These are phyloP conservation scores for Crucihimalaya himalaica DNA, from an alignment of 345 rosid species.

Conservation along the genomic window DNA sequence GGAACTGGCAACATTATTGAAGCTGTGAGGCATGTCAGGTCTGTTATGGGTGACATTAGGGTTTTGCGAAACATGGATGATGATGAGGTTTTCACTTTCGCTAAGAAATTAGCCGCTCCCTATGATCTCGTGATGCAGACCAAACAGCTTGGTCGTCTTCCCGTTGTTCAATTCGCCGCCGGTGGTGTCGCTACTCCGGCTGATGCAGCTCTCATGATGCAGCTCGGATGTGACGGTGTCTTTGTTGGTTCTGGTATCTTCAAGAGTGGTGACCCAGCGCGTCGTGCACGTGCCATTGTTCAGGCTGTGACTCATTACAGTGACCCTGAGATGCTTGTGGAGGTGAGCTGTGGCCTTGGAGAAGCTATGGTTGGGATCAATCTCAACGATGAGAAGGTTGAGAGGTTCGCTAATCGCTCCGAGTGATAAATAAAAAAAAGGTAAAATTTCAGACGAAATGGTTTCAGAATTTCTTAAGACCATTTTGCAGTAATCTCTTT, in stretches of 20 bases:
- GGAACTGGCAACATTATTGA: slow-evolving; percentile 83
- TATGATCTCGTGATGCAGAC: slow-evolving; percentile 78
- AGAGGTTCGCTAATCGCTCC: slow-evolving; percentile 72
- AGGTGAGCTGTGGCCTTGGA: slow-evolving; percentile 75
- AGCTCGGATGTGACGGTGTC: slow-evolving; percentile 76
- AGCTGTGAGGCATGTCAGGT: slow-evolving; percentile 85
- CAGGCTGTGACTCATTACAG: slow-evolving; percentile 79
- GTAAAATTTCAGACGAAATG: slow-evolving; percentile 25
- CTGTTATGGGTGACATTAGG: slow-evolving; percentile 86
- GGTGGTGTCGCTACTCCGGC: slow-evolving; percentile 86
- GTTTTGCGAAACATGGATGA: slow-evolving; percentile 82
- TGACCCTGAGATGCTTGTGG: slow-evolving; percentile 67
- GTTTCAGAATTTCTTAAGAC: slow-evolving; percentile 11
- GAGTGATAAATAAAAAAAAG: slow-evolving; percentile 33
- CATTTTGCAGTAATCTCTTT: slow-evolving; percentile 12
- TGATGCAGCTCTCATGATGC: slow-evolving; percentile 85
- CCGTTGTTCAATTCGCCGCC: slow-evolving; percentile 75
- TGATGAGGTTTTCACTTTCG: slow-evolving; percentile 80
- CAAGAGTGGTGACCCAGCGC: slow-evolving; percentile 73
- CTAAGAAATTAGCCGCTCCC: slow-evolving; percentile 72
- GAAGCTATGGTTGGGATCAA: slow-evolving; percentile 84
- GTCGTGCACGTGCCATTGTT: slow-evolving; percentile 71
- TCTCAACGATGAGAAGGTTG: slow-evolving; percentile 63
- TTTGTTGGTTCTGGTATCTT: slow-evolving; percentile 75
- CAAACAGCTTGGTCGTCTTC: slow-evolving; percentile 75